Base-by-base conservation (phyloP, 805 yeast genomes). In the Yarrowia osloensis region DNA sequence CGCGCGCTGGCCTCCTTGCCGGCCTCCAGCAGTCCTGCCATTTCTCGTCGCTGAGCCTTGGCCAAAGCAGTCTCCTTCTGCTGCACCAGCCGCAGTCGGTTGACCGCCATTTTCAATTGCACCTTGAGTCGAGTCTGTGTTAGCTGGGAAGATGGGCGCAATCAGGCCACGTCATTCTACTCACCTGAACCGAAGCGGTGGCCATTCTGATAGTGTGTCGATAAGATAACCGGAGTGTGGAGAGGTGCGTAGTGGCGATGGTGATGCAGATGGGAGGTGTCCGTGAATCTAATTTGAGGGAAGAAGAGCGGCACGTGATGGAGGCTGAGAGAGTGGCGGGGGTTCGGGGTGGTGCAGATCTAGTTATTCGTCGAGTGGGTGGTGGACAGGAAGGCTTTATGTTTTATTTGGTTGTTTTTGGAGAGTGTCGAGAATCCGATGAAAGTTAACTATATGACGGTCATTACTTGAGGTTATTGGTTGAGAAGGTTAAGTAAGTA, bases 1-100 rank as follows among this genome's bases (percentile, higher is more conserved):
- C 84, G 83, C 12, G 97, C 97, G 71, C 92, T 89, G 62, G 88
- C 87, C 69, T 90, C 93, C 73, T 90, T 91, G 7, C 91, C 91
- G 49, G 80, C 81, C 9, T 82, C 80, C 63, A 91, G 78, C 12
- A 91, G 78, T 57, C 89, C 92, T 1, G 96, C 96, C 75, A 87
- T 79, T 73, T 78, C 82, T 68, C 93, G 79, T 61, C 96, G 79
- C 70, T 86, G 89, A 72, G 88, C 91, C 75, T 90, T 90, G 21
- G 92, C 86, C 21, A 88, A 72, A 0, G 96, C 94, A 2, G 84
- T 80, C 70, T 89, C 89, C 77, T 89, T 89, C 68, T 87, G 88
- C 75, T 90, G 93, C 26, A 87, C 82, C 73, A 89, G 85, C 71
- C 88, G 82, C 65, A 90, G 81, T 68, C 91, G 83, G 73, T 88